Percentiles rank a stretch among this genome's conserved stretches.
Evolutionary conservation across 768 basidiomycete genomes (phyloP).

Genomic region (Pholiota molesta): DNA sequence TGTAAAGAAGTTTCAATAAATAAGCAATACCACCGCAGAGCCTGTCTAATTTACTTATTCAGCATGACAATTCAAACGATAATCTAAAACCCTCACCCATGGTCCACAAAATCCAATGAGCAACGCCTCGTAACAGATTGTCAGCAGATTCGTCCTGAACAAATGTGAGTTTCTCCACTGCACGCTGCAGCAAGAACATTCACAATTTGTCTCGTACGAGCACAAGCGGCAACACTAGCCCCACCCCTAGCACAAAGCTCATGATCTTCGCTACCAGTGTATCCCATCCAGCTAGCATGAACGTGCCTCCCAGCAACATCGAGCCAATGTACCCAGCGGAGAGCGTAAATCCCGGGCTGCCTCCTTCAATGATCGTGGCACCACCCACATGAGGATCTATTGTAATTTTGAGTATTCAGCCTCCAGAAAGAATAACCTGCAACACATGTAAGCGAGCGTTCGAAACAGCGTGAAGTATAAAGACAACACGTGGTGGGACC

Average conservation of each 20-base stretch:
- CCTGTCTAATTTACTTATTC: conserved; percentile 50
- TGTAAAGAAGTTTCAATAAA: conserved; percentile 44
- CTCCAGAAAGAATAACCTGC: conserved; percentile 80
- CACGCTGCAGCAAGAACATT: conserved; percentile 30
- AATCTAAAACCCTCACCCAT: conserved; percentile 61
- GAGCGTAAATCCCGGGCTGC: conserved; percentile 70
- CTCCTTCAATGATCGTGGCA: conserved; percentile 76
- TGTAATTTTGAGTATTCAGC: conserved; percentile 75
- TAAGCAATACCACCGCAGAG: conserved; percentile 82
- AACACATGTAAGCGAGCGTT: background rate
- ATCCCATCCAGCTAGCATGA: conserved; percentile 86
- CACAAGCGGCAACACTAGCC: conserved; percentile 81
- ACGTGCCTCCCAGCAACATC: conserved; percentile 78
- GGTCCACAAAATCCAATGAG: conserved; percentile 88
- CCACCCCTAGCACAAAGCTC: conserved; percentile 88
- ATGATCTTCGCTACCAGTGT: conserved; percentile 91
- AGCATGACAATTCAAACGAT: background rate
- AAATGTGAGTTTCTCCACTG: background rate
- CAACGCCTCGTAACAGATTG: conserved; percentile 80
- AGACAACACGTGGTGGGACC: conserved; percentile 12
- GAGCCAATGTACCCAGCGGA: conserved; percentile 85
- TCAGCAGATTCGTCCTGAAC: conserved; percentile 81
- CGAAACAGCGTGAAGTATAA: conserved; percentile 11
- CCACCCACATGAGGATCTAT: conserved; percentile 89
- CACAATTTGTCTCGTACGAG: conserved; percentile 91